phyloP scores from a whole-genome alignment of 495 filamentous ascomycete genomes.

The Pyronema domesticum region DNA sequence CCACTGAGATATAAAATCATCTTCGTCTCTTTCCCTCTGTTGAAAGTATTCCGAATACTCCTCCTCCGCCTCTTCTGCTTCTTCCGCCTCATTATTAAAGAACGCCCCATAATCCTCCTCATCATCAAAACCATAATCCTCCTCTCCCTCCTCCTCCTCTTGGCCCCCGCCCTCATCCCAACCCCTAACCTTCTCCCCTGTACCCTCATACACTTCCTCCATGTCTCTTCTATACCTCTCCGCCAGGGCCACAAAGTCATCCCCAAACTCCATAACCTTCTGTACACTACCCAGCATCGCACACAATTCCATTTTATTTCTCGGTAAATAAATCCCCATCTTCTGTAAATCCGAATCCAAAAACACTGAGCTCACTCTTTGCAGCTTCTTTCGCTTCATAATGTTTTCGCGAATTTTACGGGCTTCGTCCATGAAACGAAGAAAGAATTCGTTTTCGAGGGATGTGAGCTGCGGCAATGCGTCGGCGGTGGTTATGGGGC shows the following conservation, averaged over 20 bases:
- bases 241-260: constrained; percentile 46
- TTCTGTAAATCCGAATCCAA: constrained; percentile 59
- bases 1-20: too few species aligned
- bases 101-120: too few species aligned
- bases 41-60: too few species aligned
- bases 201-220: background rate
- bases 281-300: constrained; percentile 52
- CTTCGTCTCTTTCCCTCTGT: too few species aligned
- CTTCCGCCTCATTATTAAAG: background rate
- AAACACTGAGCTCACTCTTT: constrained; percentile 50
- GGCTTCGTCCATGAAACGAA: constrained; percentile 55
- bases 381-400: constrained; percentile 36
- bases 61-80: background rate
- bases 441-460: constrained; percentile 33
- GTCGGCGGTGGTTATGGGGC: constrained; percentile 43
- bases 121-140: background rate
- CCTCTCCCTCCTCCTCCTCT: background rate
- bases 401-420: constrained; percentile 47
- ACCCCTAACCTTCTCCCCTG: background rate
- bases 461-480: constrained; percentile 42
- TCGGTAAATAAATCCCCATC: constrained; percentile 67
- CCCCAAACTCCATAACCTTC: constrained; percentile 52
- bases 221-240: constrained; percentile 28
- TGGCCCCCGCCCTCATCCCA: background rate
- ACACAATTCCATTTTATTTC: constrained; percentile 41